Base-by-base conservation (phyloP, 257 asterid species). In the Ophiorrhiza pumila region DNA sequence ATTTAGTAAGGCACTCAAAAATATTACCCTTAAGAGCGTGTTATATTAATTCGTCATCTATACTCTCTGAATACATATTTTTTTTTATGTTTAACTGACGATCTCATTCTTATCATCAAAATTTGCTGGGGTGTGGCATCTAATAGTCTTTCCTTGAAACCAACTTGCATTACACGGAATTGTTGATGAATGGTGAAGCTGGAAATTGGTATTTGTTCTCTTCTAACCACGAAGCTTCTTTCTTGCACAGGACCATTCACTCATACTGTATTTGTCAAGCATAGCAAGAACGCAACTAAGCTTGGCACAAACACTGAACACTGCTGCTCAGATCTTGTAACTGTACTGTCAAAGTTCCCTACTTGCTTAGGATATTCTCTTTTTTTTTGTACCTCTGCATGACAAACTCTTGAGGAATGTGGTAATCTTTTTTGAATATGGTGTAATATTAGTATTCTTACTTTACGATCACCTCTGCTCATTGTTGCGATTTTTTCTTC, bases 261-360 rank as follows among this genome's bases (percentile, higher is more conserved):
- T 94, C 61, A 65, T 94, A 59, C 87, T 94, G 13, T 94, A 94
- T 82, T 79, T 94, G 84, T 92, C 98, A 31, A 88, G 98, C 93
- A 90, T 94, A 73, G 89, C 97, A 73, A 88, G 98, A 76, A 91
- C 97, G n/a, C 98, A 94, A 71, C 97, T 94, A 81, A 77, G 93
- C 81, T 75, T 93, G 46, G 98, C 97, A 0, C 96, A 91, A 56
- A 89, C 92, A 82, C 85, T 93, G 80, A 93, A 93, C 75, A 91
- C 97, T 1, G 98, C 98, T 69, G 98, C 97, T 74, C 98, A 94
- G 85, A 88, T 87, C 75, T 83, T 94, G 79, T 94, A 74, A 70
- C 45, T 63, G 60, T 53, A 5, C 25, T 49, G 9, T 18, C n/a
- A 2, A 7, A 42, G 31, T 45, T 15, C 10, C 22, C 31, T 17